Evolutionary conservation across 305 asterid genomes (phyloP).

Genomic region (Striga hermonthica): DNA sequence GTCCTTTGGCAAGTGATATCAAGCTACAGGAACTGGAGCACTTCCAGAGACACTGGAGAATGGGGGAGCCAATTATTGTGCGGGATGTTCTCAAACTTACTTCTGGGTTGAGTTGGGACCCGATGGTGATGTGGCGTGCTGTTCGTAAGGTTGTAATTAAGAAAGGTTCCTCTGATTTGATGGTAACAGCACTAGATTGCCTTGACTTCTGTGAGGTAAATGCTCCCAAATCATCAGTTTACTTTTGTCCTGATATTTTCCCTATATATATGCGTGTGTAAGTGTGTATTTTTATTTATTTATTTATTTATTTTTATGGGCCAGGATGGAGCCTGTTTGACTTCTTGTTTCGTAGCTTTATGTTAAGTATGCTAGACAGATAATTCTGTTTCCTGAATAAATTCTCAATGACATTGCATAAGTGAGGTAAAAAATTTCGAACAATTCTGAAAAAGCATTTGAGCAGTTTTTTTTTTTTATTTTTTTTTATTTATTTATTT

Average conservation of each 20-base stretch:
- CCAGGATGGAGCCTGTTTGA: background rate
- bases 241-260: background rate
- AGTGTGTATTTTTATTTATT: background rate
- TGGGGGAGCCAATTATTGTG: slow-evolving; percentile 58
- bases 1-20: slow-evolving; percentile 50
- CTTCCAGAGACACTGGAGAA: slow-evolving; percentile 57
- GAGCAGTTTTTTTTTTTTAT: background rate
- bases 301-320: background rate
- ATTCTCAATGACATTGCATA: too few relatives aligned
- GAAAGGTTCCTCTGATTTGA: slow-evolving; percentile 48
- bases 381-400: background rate
- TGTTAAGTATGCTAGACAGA: background rate
- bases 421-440: too few relatives aligned
- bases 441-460: too few relatives aligned
- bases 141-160: slow-evolving; percentile 36
- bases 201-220: slow-evolving; percentile 66
- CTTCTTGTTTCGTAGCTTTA: background rate
- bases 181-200: slow-evolving; percentile 60
- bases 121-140: slow-evolving; percentile 72
- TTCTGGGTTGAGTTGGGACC: slow-evolving; percentile 65
- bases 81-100: slow-evolving; percentile 40
- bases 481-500: background rate
- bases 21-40: slow-evolving; percentile 46
- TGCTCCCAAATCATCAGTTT: slow-evolving; percentile 27
- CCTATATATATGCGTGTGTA: too few relatives aligned